Conservation (phyloP, 2,329 filamentous ascomycete species). For the Arachnomyces sp. region DNA sequence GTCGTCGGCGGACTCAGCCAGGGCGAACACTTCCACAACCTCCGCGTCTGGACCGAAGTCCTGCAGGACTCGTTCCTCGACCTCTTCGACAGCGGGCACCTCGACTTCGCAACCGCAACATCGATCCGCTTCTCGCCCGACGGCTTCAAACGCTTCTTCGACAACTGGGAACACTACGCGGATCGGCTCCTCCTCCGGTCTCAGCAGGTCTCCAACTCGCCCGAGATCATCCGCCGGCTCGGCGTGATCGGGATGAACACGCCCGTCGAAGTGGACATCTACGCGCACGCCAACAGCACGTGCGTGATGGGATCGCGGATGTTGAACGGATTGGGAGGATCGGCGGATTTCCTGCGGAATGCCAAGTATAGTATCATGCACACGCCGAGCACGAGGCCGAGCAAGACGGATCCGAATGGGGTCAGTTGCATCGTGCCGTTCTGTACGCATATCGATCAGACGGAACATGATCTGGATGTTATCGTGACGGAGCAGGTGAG, state of each 20-base stretch:
- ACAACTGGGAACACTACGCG: slow-evolving; percentile 71
- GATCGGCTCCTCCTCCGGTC: slow-evolving; percentile 76
- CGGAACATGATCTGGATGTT: slow-evolving; percentile 87
- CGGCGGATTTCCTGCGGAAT: slow-evolving; percentile 70
- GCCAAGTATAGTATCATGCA: slow-evolving; percentile 90
- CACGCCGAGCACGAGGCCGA: slow-evolving; percentile 72
- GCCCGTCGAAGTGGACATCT: slow-evolving; percentile 88
- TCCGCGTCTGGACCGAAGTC: slow-evolving; percentile 90
- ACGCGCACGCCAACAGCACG: slow-evolving; percentile 85
- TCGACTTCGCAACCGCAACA: slow-evolving; percentile 85
- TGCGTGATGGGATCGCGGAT: slow-evolving; percentile 84
- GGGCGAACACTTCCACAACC: slow-evolving; percentile 71
- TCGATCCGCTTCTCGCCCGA: slow-evolving; percentile 86
- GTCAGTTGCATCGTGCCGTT: slow-evolving; percentile 87
- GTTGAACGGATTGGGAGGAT: slow-evolving; percentile 78
- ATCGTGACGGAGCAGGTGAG: slow-evolving; percentile 60
- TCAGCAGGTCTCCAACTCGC: slow-evolving; percentile 83
- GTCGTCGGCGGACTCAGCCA: slow-evolving; percentile 76
- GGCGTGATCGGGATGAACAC: slow-evolving; percentile 95
- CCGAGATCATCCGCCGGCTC: slow-evolving; percentile 80
- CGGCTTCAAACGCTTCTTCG: slow-evolving; percentile 85
- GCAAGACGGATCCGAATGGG: slow-evolving; percentile 74
- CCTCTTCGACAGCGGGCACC: slow-evolving; percentile 78
- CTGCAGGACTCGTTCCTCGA: slow-evolving; percentile 90
- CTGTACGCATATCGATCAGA: slow-evolving; percentile 88